A percentile compares a stretch with the other conserved stretches of the same genome.
Evolutionary conservation across 306 rosid species (phyloP).

Genomic region (Dryas alaskensis): DNA sequence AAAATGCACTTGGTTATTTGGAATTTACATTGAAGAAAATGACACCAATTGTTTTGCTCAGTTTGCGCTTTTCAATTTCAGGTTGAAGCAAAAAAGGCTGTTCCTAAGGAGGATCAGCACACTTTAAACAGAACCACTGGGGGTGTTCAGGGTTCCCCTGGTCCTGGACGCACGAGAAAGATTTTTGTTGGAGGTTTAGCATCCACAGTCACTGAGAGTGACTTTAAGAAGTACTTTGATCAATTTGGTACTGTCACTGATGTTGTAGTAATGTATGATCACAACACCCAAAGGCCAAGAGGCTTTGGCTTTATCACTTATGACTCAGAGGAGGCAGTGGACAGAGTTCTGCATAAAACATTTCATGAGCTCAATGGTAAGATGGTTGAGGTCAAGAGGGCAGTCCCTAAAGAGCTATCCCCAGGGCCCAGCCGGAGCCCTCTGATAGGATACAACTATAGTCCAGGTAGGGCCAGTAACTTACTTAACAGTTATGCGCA

Average conservation of each 20-base stretch:
- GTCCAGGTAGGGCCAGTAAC: conserved; percentile 61
- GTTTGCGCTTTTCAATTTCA: conserved; percentile 39
- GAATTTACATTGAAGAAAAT: conserved; percentile 37
- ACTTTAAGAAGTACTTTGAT: conserved; percentile 78
- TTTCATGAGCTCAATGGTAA: conserved; percentile 91
- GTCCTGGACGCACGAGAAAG: conserved; percentile 81
- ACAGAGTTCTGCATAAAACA: conserved; percentile 71
- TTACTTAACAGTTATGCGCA: conserved; percentile 67
- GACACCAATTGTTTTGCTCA: conserved; percentile 33
- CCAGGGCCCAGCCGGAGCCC: conserved; percentile 79
- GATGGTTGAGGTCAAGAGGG: conserved; percentile 96
- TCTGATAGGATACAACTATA: conserved; percentile 60
- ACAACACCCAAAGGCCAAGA: conserved; percentile 92
- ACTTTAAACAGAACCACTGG: conserved; percentile 46
- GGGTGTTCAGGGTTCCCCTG: conserved; percentile 62
- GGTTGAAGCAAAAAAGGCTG: conserved; percentile 99
- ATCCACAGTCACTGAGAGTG: conserved; percentile 76
- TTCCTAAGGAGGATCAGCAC: conserved; percentile 86
- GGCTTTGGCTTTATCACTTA: conserved; percentile 94
- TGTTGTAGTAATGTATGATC: conserved; percentile 96
- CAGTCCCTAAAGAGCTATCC: conserved; percentile 86
- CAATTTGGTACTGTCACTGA: conserved; percentile 82
- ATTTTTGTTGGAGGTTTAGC: conserved; percentile 92
- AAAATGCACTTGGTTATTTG: conserved; percentile 26
- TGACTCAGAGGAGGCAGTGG: conserved; percentile 91